Conservation (phyloP, 495 filamentous ascomycete genomes). For the Cercophora newfieldiana region DNA sequence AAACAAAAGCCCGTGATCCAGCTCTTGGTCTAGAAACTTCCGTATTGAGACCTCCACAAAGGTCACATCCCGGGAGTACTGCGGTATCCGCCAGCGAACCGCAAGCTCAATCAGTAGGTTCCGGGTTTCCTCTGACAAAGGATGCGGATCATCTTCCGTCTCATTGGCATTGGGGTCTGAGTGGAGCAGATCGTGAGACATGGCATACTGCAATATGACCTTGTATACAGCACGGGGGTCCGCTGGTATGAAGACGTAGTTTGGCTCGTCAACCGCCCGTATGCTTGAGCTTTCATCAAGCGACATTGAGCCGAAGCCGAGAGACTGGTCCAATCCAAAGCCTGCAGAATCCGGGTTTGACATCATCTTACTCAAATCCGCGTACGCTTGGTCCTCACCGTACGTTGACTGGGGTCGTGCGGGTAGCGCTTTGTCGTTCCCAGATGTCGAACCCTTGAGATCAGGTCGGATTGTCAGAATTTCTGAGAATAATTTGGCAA, state of each 20-base stretch:
- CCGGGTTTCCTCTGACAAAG: slow-evolving; percentile 78
- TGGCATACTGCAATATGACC: slow-evolving; percentile 70
- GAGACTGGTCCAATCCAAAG: slow-evolving; percentile 74
- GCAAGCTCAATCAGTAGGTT: slow-evolving; percentile 84
- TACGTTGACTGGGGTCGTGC: slow-evolving; percentile 40
- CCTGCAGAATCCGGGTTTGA: slow-evolving; percentile 39
- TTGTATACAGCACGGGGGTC: slow-evolving; percentile 82
- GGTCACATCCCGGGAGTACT: slow-evolving; percentile 74
- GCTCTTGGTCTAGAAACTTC: slow-evolving; percentile 85
- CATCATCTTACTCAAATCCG: slow-evolving; percentile 59
- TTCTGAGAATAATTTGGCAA: slow-evolving; percentile 89
- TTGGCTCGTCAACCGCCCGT: slow-evolving; percentile 51
- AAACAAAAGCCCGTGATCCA: slow-evolving; percentile 77
- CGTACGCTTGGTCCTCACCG: slow-evolving; percentile 52
- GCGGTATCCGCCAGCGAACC: slow-evolving; percentile 87
- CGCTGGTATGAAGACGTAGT: slow-evolving; percentile 84
- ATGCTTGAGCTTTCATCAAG: slow-evolving; percentile 58
- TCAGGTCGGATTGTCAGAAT: slow-evolving; percentile 87
- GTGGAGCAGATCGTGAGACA: slow-evolving; percentile 60
- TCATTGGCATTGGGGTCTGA: slow-evolving; percentile 49
- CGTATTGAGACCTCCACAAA: slow-evolving; percentile 82
- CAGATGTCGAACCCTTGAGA: slow-evolving; percentile 61
- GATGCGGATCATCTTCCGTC: slow-evolving; percentile 33
- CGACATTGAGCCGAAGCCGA: slow-evolving; percentile 73
- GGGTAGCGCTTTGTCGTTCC: slow-evolving; percentile 49